Conservation (phyloP, 2,329 filamentous ascomycete genomes). For the Tolypocladium album region DNA sequence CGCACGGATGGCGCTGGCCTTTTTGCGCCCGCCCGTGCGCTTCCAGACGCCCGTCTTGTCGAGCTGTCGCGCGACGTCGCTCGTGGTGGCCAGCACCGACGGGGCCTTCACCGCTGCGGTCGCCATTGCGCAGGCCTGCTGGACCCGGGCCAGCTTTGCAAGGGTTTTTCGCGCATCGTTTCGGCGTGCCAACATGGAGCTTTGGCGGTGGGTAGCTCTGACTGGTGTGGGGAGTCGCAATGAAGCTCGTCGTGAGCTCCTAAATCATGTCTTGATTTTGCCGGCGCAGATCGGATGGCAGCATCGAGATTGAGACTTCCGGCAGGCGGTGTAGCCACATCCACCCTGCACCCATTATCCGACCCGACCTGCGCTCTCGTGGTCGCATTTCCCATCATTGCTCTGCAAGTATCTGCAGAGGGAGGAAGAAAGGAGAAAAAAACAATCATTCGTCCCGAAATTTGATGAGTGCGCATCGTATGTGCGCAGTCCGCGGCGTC, state of each 20-base stretch:
- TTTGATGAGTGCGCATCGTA: background rate
- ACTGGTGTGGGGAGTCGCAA: background rate
- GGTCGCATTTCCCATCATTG: background rate
- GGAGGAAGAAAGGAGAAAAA: background rate
- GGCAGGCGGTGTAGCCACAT: no score
- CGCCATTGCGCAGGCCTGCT: constrained; percentile 3
- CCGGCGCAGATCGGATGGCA: background rate
- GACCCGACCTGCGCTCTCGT: background rate
- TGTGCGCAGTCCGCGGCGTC: background rate
- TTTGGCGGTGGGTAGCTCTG: background rate
- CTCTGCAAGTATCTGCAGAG: background rate
- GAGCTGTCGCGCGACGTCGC: constrained; percentile 13
- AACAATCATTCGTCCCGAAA: background rate
- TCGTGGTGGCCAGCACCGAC: constrained; percentile 8
- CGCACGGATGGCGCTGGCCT: background rate
- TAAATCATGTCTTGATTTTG: background rate
- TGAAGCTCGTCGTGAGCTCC: background rate
- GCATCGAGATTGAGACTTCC: background rate
- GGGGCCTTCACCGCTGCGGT: constrained; percentile 1
- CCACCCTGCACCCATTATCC: background rate
- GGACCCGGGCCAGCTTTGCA: constrained; percentile 3
- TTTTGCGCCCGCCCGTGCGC: constrained; percentile 5
- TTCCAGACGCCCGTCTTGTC: constrained; percentile 16
- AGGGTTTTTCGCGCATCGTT: constrained; percentile 3
- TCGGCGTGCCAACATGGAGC: constrained; percentile 6